Evolutionary conservation across 2,329 filamentous ascomycete species (phyloP), one percentile per base, ranked within the genome.

Genomic region (Ceratocystis lukuohia): DNA sequence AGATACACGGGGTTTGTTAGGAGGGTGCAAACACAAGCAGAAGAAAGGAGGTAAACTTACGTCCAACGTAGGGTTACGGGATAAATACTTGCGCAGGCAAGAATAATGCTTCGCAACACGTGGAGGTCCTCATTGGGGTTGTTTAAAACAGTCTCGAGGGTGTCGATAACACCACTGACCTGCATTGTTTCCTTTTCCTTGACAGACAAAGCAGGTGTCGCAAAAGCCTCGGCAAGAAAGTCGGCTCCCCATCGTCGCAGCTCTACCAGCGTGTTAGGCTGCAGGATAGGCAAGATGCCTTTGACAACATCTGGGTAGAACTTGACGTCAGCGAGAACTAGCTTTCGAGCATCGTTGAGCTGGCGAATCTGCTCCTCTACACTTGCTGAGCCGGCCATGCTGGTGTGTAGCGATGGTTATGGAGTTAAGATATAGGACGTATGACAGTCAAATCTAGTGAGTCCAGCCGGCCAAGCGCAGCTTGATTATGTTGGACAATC

Each of bases 201-300:
- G 68, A 84, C 80, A 22, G 87, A 79, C 71, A 97, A 81, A 25
- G 88, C 85, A n/a, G 95, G 94, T 68, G 90, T 95, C 67, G 94
- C 88, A 77, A 99, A 97, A 1, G 92, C 91, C 79, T 99, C 94
- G 66, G 93, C 91, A 56, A 99, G 80, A 74, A 99, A 99, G 69
- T 96, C 92, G 69, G 92, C 88, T 30, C 93, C 94, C 94, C 94
- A 99, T 87, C 92, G 82, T 76, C 91, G 88, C 72, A 97, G 79
- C 76, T 96, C 90, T 66, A 96, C 77, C 69, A 84, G 82, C 69
- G 89, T 83, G 70, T 82, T 81, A 64, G 88, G 84, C 68, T 87
- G 86, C 75, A 96, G 89, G 72, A 97, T 92, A 66, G 92, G 91
- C n/a, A 97, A 79, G 69, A 97, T 91, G 61, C 91, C 91, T 73